phyloP scores from a whole-genome alignment of 495 filamentous ascomycete genomes.

The Xylaria flabelliformis region DNA sequence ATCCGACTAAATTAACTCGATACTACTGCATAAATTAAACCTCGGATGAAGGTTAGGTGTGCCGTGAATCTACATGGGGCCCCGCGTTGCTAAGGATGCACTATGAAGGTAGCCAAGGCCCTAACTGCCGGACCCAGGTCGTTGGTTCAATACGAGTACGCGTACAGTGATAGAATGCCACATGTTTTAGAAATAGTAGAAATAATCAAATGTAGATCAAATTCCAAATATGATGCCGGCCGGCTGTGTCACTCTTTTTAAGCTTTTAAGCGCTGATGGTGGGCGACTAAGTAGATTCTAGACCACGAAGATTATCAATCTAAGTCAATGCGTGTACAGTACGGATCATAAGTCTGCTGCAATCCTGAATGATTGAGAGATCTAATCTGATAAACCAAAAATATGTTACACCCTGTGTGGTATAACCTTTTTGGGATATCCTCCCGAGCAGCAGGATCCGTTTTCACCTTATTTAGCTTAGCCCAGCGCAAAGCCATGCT shows the following conservation, averaged over 20 bases:
- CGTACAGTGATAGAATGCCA: not conserved
- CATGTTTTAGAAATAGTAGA: constrained; percentile 2
- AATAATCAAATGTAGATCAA: not conserved
- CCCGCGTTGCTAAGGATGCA: not conserved
- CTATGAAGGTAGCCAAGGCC: not conserved
- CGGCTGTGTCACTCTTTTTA: not conserved
- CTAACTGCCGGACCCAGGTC: constrained; percentile 20
- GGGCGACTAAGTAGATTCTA: not conserved
- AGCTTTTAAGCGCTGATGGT: not conserved
- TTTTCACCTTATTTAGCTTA: constrained; percentile 1
- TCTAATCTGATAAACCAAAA: not conserved
- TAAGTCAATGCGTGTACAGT: not conserved
- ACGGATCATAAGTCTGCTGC: not conserved
- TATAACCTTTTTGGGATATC: not conserved
- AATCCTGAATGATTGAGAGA: not conserved
- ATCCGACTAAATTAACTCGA: not conserved
- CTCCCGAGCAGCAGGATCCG: not conserved
- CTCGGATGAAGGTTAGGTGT: not conserved
- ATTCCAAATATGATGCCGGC: not conserved
- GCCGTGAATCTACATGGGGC: not conserved
- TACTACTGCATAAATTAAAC: constrained; percentile 9
- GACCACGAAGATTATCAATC: not conserved
- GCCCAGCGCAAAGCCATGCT: not conserved
- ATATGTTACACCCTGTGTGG: not conserved
- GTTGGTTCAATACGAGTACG: not conserved